Evolutionary conservation across 768 basidiomycete genomes (phyloP).

Genomic region (Boletus vermiculosoides): DNA sequence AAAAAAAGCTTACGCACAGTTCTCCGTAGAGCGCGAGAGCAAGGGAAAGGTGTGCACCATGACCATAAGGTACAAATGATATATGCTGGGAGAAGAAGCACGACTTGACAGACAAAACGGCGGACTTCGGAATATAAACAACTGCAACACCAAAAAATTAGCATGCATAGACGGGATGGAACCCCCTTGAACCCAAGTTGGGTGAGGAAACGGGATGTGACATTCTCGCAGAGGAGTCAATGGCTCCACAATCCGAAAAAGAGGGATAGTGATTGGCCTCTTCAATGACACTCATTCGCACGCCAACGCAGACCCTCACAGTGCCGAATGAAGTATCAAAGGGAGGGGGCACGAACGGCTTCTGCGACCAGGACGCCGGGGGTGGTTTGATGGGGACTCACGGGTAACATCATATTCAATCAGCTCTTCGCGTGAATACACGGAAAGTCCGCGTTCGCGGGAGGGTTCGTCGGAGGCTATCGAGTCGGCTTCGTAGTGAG

Average conservation of each 20-base stretch:
- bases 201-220: slow-evolving; percentile 1
- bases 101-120: slow-evolving; percentile 59
- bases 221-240: slow-evolving; percentile 1
- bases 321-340: not conserved
- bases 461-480: slow-evolving; percentile 9
- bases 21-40: slow-evolving; percentile 65
- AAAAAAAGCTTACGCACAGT: slow-evolving; percentile 44
- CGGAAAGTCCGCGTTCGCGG: slow-evolving; percentile 19
- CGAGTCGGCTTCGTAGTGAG: not conserved
- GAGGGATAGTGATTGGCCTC: not conserved
- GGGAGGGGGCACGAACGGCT: not conserved
- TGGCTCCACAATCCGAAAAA: slow-evolving; percentile 3
- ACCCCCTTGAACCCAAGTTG: not conserved
- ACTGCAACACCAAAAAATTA: slow-evolving; percentile 40
- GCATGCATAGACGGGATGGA: not conserved
- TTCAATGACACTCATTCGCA: not conserved
- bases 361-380: slow-evolving; percentile 11
- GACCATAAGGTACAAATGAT: slow-evolving; percentile 48
- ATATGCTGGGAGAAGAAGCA: slow-evolving; percentile 49
- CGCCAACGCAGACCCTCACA: not conserved
- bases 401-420: slow-evolving; percentile 26
- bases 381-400: slow-evolving; percentile 23
- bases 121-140: slow-evolving; percentile 59
- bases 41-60: slow-evolving; percentile 58
- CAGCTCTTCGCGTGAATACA: slow-evolving; percentile 22